These are phyloP conservation scores for Fraxinus latifolia DNA, from an alignment of 305 asterid species.

Conservation along the genomic window DNA sequence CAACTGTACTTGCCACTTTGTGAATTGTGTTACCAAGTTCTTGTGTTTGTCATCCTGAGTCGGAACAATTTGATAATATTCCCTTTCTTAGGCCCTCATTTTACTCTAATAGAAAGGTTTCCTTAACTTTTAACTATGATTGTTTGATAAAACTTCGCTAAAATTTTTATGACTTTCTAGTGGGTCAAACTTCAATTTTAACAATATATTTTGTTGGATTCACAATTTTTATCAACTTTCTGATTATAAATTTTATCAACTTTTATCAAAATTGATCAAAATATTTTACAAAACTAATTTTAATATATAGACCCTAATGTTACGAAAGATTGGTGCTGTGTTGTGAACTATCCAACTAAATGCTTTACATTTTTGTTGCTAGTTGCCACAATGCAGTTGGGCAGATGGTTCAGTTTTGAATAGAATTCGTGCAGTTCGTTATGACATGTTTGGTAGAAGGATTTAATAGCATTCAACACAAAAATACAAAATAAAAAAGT, in stretches of 20 bases:
- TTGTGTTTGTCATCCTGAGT: background rate
- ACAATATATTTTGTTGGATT: too few species aligned
- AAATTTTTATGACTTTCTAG: background rate
- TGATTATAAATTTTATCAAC: too few species aligned
- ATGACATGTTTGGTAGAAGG: background rate
- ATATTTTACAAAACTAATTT: too few species aligned
- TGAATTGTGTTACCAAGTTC: background rate
- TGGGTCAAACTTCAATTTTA: background rate
- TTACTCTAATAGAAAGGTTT: background rate
- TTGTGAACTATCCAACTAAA: background rate
- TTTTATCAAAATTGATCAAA: background rate
- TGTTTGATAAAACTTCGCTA: background rate
- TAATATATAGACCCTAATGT: too few species aligned
- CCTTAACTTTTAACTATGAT: background rate
- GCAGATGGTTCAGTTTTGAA: background rate
- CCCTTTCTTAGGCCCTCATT: background rate
- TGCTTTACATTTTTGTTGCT: background rate
- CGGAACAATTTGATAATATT: background rate
- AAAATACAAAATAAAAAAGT: too few species aligned
- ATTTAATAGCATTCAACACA: background rate
- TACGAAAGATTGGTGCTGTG: background rate
- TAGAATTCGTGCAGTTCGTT: background rate
- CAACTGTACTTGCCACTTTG: background rate
- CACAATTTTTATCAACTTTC: too few species aligned
- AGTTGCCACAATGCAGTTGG: background rate